phyloP scores from a whole-genome alignment of 805 yeast genomes.

The Candida manassasensis region DNA sequence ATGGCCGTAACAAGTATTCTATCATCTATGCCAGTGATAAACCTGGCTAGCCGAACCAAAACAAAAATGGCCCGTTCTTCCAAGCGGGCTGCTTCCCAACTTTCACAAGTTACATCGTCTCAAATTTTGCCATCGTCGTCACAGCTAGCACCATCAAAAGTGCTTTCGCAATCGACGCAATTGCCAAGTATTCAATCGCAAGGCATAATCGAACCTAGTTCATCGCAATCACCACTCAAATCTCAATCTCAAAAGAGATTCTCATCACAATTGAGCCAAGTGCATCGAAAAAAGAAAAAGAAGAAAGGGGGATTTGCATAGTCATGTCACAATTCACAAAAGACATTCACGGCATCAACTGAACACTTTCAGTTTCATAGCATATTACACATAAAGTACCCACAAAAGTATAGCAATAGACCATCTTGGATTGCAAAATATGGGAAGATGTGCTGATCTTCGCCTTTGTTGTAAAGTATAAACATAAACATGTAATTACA shows the following conservation, averaged over 20 bases:
- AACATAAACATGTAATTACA: no score
- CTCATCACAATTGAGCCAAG: constrained; percentile 5
- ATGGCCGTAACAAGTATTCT: constrained; percentile 1
- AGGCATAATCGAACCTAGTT: not conserved
- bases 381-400: no score
- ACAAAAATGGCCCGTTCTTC: constrained; percentile 2
- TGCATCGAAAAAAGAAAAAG: constrained; percentile 34
- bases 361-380: no score
- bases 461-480: no score
- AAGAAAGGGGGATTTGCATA: constrained; percentile 49
- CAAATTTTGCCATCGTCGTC: no score
- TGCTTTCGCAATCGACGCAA: not conserved
- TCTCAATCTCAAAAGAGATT: constrained; percentile 3
- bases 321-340: no score
- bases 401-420: no score
- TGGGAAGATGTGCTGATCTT: no score
- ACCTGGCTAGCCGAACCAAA: not conserved
- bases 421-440: no score
- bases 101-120: no score
- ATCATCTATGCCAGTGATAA: constrained; percentile 17
- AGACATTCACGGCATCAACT: no score
- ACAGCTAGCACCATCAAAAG: constrained; percentile 3
- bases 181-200: not conserved
- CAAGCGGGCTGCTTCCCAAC: not conserved
- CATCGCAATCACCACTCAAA: not conserved